Base-by-base conservation (phyloP, 2,329 filamentous ascomycete genomes). In the Fusarium xyrophilum region DNA sequence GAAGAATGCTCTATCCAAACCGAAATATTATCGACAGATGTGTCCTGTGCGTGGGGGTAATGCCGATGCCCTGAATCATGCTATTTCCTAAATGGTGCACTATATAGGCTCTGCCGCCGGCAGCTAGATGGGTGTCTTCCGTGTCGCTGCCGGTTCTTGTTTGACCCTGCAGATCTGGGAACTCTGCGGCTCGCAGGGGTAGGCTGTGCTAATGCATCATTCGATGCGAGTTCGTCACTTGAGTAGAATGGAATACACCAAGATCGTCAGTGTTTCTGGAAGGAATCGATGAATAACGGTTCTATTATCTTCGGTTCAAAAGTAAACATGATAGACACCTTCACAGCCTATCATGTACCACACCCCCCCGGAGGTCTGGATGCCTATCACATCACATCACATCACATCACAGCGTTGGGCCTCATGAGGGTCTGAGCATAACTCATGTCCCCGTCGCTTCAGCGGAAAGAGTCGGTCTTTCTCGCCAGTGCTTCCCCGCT, bases 401-500 rank as follows among this genome's bases (percentile, higher is more conserved):
- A 57, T 30, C 50, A n/a, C 47, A 59, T 61, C 65, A 61, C 52
- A 23, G 27, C 47, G 36, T 23, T n/a, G 58, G 52, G 44, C 42
- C 63, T 60, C 54, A 62, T 35, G 46, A 56, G 13, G 55, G 44
- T 53, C 54, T 51, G 47, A 53, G 39, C 55, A 53, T 53, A 32
- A 43, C 6, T 40, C 48, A 28, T 27, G 48, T 23, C n/a, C 13
- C 48, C 50, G n/a, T 28, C 39, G 33, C 56, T 60, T 63, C 36
- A 46, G 53, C 60, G 65, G 56, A 69, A 63, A 61, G 54, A 57
- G 65, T 69, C 71, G 71, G 64, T 70, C 57, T 68, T 64, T 65
- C 39, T 48, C 42, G 56, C 58, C 68, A 69, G 60, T 53, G 54
- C 63, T 65, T 60, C 58, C 73, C 71, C 70, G 68, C 70, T 63